Evolutionary conservation across 192 early-diverging fungal genomes (phyloP).

Genomic region (Rhizoclosmatium sp.): DNA sequence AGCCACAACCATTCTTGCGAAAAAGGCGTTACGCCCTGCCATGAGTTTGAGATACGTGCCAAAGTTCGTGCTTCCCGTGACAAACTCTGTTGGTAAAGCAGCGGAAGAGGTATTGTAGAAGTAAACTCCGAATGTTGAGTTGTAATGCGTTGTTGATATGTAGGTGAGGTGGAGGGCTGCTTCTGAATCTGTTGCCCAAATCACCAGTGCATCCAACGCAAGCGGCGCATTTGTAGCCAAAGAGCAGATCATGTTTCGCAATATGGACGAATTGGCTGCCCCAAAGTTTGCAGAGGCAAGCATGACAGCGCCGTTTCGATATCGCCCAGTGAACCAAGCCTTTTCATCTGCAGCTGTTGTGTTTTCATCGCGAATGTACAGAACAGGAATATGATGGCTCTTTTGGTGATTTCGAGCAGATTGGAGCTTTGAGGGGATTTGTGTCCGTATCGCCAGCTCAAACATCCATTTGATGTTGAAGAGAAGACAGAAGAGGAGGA

Average conservation of each 20-base stretch:
- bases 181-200: conserved; percentile 19
- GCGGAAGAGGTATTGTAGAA: conserved; percentile 5
- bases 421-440: no score
- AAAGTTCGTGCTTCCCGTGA: background rate
- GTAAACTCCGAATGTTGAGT: conserved; percentile 7
- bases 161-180: background rate
- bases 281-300: background rate
- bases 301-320: no score
- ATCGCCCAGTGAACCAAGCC: no score
- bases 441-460: no score
- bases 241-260: conserved; percentile 19
- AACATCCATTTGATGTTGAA: no score
- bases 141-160: background rate
- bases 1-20: background rate
- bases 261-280: background rate
- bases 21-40: conserved; percentile 17
- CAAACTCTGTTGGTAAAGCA: background rate
- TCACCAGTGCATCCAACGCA: conserved; percentile 2
- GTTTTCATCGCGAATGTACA: no score
- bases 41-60: conserved; percentile 9
- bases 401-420: no score
- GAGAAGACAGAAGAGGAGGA: no score
- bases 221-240: conserved; percentile 8
- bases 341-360: no score
- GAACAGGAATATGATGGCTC: no score